A percentile compares a stretch with the other conserved stretches of the same genome.
Conservation (phyloP, 208 protist species). For the Entamoeba moshkovskii region DNA sequence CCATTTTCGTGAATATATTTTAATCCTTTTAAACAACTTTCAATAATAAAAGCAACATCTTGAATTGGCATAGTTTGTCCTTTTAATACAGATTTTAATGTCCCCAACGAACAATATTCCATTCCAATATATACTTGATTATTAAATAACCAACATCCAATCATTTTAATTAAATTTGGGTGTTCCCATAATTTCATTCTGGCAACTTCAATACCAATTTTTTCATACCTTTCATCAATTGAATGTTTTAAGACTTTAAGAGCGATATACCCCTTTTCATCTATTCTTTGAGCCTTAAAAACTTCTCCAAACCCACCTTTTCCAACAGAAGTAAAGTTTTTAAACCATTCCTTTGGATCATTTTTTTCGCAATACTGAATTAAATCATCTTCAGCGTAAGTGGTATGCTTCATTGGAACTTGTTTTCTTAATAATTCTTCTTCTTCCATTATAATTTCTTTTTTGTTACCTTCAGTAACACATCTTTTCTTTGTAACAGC, state of each 20-base stretch:
- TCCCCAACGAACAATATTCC: neutral
- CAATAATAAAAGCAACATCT: neutral
- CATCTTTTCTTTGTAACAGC: neutral
- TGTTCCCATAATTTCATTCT: neutral
- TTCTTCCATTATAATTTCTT: neutral
- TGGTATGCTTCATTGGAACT: rapidly evolving
- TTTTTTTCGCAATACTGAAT: neutral
- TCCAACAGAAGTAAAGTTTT: neutral
- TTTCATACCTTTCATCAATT: neutral
- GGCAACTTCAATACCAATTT: neutral
- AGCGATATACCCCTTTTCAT: neutral
- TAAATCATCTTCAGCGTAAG: neutral
- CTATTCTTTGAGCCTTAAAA: neutral
- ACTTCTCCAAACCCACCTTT: neutral
- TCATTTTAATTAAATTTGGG: neutral
- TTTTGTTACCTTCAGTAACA: neutral
- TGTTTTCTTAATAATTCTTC: neutral
- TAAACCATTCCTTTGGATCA: neutral
- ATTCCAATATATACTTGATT: neutral
- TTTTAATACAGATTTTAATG: neutral
- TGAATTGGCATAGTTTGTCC: neutral
- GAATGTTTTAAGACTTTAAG: neutral
- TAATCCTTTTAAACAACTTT: neutral
- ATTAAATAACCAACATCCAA: neutral
- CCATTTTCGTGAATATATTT: neutral